Base-by-base conservation (phyloP, 176 grass and related monocot species). In the Paspalum notatum region DNA sequence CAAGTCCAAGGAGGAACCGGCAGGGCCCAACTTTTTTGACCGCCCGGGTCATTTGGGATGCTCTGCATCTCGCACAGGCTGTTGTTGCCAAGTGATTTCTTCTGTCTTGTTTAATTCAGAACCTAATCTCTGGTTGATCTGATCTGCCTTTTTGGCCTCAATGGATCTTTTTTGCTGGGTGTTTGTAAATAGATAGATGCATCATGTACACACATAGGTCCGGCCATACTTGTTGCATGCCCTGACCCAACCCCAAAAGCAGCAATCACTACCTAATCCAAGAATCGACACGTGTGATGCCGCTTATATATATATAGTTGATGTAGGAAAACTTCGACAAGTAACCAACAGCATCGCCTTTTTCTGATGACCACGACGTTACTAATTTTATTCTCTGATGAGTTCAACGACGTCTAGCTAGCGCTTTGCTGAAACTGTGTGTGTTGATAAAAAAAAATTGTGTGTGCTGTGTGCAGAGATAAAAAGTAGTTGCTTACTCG, bases 281-380 rank as follows among this genome's bases (percentile, higher is more conserved):
- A 80, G 38, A 62, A 24, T 41, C 62, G 82, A 89, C 76, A 76
- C 82, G 76, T 80, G 46, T 85, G 87, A 8, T 39, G 47, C 12
- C 68, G 44, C 7, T 75, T 17, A 24, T 52, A 37, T 39, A 39
- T 48, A 17, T 54, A 45, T 16, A n/a, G 24, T 69, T 45, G 62
- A 55, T 75, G 62, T 6, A 63, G 54, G 77, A 81, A 77, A 89
- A 50, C 14, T 85, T 81, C 48, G 18, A 77, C 56, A 77, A 81
- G 71, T 72, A 89, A 85, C 77, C 82, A 85, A 85, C 82, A 89
- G 43, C 87, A 89, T 77, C 64, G 71, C 72, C 77, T 81, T 81
- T 79, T 85, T 64, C 6, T 37, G 63, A 72, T 42, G 87, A 89
- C 66, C 57, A 50, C 5, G 72, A 89, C 82, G 57, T 77, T 71